Evolutionary conservation across 768 basidiomycete species (phyloP), one percentile per base, ranked within the genome.

Genomic region (Tubosaeta sp.): DNA sequence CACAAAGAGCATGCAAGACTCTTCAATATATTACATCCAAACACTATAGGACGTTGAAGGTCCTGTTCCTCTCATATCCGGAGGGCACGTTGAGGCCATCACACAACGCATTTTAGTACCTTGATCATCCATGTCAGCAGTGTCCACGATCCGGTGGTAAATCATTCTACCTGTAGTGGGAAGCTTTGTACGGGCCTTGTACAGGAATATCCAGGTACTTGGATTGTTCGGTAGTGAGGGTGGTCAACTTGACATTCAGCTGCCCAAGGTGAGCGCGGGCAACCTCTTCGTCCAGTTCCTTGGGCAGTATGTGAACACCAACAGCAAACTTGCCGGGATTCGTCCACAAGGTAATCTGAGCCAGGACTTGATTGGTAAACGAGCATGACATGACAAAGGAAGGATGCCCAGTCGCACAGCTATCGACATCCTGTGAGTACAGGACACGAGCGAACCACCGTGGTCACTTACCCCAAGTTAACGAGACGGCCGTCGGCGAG

Each of bases 351-450:
- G 93, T 95, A 66, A 99, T 97, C 76, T 97, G 95, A 29, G 95
- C 95, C 64, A 99, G 81, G 57, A 94, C 91, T 74, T 99, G 97
- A 82, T 99, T 99, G 69, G 92, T 75, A 80, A 99, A 99, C 39
- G 97, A 99, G 80, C 95, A 98, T 16, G 95, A 98, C 97, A 99
- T 99, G 76, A 99, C 97, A 74, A 95, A 97, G 41, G 95, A 98
- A 33, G 97, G 95, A 74, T 99, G 95, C 52, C 95, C 95, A 61
- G 95, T 98, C 37, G 93, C 95, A 72, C 95, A 98, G 50, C 86
- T 88, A 46, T 46, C 43, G 9, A 58, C 9, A 16, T 17, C 50
- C 10, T 32, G 39, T 58, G 43, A 59, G 57, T 54, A 32, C 26
- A n/a, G 32, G 42, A 9, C 39, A 12, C 47, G 5, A 5, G 22